Percentiles rank a stretch among this genome's conserved stretches.
Conservation (phyloP, 192 early-diverging fungal genomes). For the Entrophospora sp. region DNA sequence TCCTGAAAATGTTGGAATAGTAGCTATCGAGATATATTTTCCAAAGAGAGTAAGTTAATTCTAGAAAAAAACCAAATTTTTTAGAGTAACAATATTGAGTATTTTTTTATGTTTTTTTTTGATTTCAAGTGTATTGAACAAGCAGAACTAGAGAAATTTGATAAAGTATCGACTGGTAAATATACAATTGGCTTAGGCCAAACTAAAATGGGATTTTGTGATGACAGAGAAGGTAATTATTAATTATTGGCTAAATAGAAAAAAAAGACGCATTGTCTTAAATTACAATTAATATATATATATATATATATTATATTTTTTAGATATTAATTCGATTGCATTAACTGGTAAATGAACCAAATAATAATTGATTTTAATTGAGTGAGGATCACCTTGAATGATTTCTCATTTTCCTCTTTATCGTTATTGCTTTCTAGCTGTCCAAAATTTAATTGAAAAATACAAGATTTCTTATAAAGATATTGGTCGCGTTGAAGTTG, state of each 20-base stretch:
- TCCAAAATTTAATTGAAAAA: conserved; percentile 88
- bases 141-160: conserved; percentile 69
- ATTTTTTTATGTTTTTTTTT: neutral
- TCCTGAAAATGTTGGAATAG: conserved; percentile 38
- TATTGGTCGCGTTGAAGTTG: conserved; percentile 94
- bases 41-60: conserved; percentile 36
- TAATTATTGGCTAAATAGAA: no score
- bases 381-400: no score
- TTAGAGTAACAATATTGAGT: conserved; percentile 1
- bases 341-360: conserved; percentile 57
- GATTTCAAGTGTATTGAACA: conserved; percentile 48
- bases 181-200: conserved; percentile 98
- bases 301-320: no score
- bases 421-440: no score
- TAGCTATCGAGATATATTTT: conserved; percentile 42
- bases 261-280: neutral
- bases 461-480: conserved; percentile 75
- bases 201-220: conserved; percentile 87
- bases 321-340: conserved; percentile 80
- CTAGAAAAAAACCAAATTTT: neutral
- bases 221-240: conserved; percentile 77
- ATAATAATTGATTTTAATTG: no score
- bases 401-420: no score
- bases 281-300: no score
- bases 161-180: conserved; percentile 90